Evolutionary conservation across 2,329 filamentous ascomycete genomes (phyloP), one percentile per base, ranked within the genome.

Genomic region (Ceratocystis variospora): DNA sequence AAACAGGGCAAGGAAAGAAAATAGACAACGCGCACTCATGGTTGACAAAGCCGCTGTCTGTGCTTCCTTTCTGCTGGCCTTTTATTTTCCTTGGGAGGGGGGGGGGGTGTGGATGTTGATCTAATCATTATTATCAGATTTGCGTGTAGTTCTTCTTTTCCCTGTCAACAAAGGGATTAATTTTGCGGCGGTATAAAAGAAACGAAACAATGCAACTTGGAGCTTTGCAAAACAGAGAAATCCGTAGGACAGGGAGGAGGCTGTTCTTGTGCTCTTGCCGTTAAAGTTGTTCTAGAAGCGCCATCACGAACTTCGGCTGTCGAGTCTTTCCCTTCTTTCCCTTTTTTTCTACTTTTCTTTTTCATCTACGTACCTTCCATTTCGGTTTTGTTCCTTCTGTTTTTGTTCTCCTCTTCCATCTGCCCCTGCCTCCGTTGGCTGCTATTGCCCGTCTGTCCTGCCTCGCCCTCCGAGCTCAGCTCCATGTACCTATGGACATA

Each of bases 1-100:
- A 33, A 62, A 48, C 15, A 53, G 19, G 53, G 25, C 25, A 6
- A 12, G 22, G 53, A 31, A 62, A 22, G 46, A 48, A 63, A 31
- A 46, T 37, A 37, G 33, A 50, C 44, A 33, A 31, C 28, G 61
- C 41, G 55, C 55, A n/a, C 55, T 33, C 25, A 17, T 41, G 37
- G 25, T 28, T 59, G 55, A 62, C 41, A 62, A 48, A 7, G 41
- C 41, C 61, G 28, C 33, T 59, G 55, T 59, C 55, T 59, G 55
- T 59, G 55, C 55, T 37, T n/a, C 55, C 22, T 59, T 3, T 17
- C 15, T 25, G 19, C 28, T n/a, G 15, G 17, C 1, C n/a, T 28
- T n/a, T 25, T 53, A 5, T n/a, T 53, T 17, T 10, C 25, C 17
- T 5, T 7, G 1, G 1, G 22, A 2, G 22, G 2, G 22, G 22